A percentile compares a stretch with the other conserved stretches of the same genome.
phyloP scores from a whole-genome alignment of 176 grass and related monocot genomes.

The Oryza punctata region DNA sequence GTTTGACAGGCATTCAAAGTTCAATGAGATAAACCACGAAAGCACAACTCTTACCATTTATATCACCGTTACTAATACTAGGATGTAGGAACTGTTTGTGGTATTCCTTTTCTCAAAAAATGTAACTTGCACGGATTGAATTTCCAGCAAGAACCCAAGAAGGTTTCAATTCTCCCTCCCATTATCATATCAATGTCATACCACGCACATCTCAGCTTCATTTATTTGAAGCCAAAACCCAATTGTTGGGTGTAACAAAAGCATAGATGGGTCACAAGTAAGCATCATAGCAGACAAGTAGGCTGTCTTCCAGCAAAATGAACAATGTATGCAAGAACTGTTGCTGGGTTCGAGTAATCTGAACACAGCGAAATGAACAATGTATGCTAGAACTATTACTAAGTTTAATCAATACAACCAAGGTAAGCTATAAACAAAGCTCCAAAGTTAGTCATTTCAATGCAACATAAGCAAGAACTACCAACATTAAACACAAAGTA shows the following conservation, averaged over 20 bases:
- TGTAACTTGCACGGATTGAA: background rate
- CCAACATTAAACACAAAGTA: background rate
- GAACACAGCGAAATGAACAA: background rate
- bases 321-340: background rate
- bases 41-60: background rate
- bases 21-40: conserved; percentile 9
- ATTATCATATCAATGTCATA: conserved; percentile 5
- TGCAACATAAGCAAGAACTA: background rate
- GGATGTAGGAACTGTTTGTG: background rate
- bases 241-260: background rate
- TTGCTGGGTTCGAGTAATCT: background rate
- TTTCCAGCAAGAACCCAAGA: background rate
- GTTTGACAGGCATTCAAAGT: background rate
- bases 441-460: background rate
- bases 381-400: background rate
- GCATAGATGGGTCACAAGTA: background rate
- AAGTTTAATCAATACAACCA: background rate
- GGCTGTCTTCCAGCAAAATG: conserved; percentile 1
- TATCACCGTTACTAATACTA: background rate
- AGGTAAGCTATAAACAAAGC: conserved; percentile 2
- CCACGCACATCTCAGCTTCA: background rate
- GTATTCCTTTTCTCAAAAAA: background rate
- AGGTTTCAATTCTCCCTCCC: background rate
- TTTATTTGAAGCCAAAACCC: background rate
- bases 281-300: background rate